Percentiles rank a stretch among this genome's conserved stretches.
Evolutionary conservation across 495 filamentous ascomycete species (phyloP).

Genomic region (Lasiosphaeris hirsuta): DNA sequence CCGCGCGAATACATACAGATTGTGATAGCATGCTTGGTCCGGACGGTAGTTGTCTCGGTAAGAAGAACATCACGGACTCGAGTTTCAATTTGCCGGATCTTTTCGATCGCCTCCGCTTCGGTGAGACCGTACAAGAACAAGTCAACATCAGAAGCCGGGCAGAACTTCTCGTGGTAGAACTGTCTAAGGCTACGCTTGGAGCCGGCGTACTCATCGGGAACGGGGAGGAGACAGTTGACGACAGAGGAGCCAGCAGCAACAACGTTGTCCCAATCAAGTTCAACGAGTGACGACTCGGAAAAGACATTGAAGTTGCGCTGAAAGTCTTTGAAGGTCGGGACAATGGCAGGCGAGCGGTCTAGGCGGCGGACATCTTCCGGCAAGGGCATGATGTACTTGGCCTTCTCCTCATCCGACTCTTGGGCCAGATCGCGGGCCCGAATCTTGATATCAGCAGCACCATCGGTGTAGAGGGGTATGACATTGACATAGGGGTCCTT

Average conservation of each 20-base stretch:
- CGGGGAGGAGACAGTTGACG: constrained; percentile 67
- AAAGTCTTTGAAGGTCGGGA: constrained; percentile 63
- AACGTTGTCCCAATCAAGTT: constrained; percentile 74
- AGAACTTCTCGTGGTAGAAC: constrained; percentile 75
- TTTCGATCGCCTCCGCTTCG: constrained; percentile 69
- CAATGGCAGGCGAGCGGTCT: constrained; percentile 61
- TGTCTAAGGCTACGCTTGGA: constrained; percentile 65
- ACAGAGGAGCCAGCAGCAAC: constrained; percentile 75
- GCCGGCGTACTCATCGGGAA: constrained; percentile 59
- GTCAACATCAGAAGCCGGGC: constrained; percentile 80
- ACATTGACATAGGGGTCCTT: constrained; percentile 62
- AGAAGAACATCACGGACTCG: constrained; percentile 68
- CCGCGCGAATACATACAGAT: constrained; percentile 44
- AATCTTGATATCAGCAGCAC: constrained; percentile 53
- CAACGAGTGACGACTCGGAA: constrained; percentile 59
- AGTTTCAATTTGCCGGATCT: constrained; percentile 75
- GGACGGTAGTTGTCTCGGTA: constrained; percentile 68
- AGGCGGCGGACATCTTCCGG: constrained; percentile 54
- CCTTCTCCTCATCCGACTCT: constrained; percentile 57
- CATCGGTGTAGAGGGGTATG: constrained; percentile 62
- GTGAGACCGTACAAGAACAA: constrained; percentile 76
- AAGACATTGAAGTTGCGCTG: constrained; percentile 74
- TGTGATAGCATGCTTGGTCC: constrained; percentile 81
- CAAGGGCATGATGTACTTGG: constrained; percentile 69
- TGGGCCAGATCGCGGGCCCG: constrained; percentile 58